phyloP scores from a whole-genome alignment of 2,329 filamentous ascomycete genomes.

The Claviceps humidiphila region DNA sequence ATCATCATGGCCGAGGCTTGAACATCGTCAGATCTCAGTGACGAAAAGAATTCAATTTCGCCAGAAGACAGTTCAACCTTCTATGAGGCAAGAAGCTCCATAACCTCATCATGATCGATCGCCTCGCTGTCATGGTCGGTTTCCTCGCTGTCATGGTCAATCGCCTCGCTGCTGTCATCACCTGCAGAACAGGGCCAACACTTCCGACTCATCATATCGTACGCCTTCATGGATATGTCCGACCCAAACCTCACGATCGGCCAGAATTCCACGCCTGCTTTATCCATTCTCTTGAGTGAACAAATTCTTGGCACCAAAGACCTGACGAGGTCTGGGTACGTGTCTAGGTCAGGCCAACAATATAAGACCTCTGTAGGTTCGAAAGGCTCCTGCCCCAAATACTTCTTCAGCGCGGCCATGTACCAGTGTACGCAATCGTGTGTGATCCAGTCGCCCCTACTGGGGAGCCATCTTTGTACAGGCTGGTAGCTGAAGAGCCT shows the following conservation, averaged over 20 bases:
- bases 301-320: constrained; percentile 8
- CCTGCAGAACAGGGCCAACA: neutral
- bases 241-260: constrained; percentile 20
- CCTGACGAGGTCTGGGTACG: constrained; percentile 17
- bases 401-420: constrained; percentile 10
- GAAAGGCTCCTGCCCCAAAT: constrained; percentile 11
- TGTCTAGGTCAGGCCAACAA: constrained; percentile 22
- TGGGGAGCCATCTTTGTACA: neutral
- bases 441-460: constrained; percentile 17
- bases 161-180: constrained; percentile 2
- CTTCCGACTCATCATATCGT: constrained; percentile 7
- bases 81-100: constrained; percentile 1
- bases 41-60: constrained; percentile 1
- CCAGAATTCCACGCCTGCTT: constrained; percentile 11
- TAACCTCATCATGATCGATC: constrained; percentile 12
- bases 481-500: constrained; percentile 13
- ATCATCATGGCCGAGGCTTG: constrained; percentile 2
- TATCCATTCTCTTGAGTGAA: neutral
- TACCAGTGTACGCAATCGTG: constrained; percentile 17
- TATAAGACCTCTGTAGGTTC: constrained; percentile 14
- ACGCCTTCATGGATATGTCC: constrained; percentile 7
- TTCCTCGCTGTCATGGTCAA: constrained; percentile 20
- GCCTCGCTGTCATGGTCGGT: constrained; percentile 22
- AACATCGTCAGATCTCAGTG: constrained; percentile 3
- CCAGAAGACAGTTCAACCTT: constrained; percentile 8